Conservation (phyloP, 257 asterid genomes). For the Coffea eugenioides region DNA sequence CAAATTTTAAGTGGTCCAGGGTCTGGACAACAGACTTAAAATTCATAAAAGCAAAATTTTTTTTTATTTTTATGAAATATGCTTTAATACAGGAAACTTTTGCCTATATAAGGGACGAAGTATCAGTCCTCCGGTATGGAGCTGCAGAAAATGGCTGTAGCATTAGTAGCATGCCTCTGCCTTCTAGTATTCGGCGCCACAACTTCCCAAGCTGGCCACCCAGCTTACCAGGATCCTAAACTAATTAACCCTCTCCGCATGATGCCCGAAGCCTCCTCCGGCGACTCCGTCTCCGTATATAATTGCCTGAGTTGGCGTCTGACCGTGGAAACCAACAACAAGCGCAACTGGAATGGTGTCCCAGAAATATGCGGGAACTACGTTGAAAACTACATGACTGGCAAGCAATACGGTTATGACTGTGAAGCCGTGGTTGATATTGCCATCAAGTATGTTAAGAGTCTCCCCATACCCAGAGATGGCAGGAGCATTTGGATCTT, state of each 20-base stretch:
- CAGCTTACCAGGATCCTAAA: neutral
- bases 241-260: neutral
- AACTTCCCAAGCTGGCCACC: neutral
- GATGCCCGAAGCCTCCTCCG: neutral
- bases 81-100: too few relatives aligned
- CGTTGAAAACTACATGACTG: neutral
- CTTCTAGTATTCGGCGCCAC: neutral
- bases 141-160: too few relatives aligned
- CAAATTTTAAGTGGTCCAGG: too few relatives aligned
- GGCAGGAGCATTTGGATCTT: constrained; percentile 52
- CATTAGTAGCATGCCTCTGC: too few relatives aligned
- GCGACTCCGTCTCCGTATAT: neutral
- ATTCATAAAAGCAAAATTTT: too few relatives aligned
- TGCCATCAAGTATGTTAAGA: neutral
- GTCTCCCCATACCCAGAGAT: neutral
- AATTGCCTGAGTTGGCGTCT: constrained; percentile 2
- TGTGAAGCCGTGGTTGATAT: neutral
- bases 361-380: neutral
- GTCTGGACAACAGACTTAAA: too few relatives aligned
- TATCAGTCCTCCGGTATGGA: too few relatives aligned
- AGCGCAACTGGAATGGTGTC: neutral
- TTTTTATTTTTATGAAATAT: too few relatives aligned
- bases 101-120: too few relatives aligned
- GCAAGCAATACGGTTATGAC: neutral
- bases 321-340: neutral